Evolutionary conservation across 371 early-diverging fungal species (phyloP), one percentile per base, ranked within the genome.

Genomic region (Capillidium rhysosporum): DNA sequence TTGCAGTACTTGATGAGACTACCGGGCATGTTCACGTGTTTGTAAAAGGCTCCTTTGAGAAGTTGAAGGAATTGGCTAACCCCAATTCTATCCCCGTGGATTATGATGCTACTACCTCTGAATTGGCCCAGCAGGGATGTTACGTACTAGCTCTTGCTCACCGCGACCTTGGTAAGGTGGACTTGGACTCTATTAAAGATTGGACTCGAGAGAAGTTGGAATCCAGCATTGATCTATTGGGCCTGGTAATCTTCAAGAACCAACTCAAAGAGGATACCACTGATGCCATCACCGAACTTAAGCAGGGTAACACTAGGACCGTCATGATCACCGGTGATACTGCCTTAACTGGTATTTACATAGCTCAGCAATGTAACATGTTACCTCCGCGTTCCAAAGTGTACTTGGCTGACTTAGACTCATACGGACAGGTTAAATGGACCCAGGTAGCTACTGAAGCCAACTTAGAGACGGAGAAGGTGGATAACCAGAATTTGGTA

Each of bases 321-420:
- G 73, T 88, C 26, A 96, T 96, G 88, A 86, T 89, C 59, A 93
- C 96, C 12, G 96, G 96, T 41, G 96, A 96, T 61, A 83, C 85
- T 39, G 79, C 87, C 1, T 65, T 85, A 45, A 96, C 96, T 10
- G 92, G 89, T 34, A 70, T 89, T 14, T 83, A 79, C 57, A 82
- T 92, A 61, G 90, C 84, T n/a, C 80, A 75, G 41, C 71, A 80
- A 56, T 82, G 80, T 63, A 80, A 80, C 39, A 78, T 95, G 72
- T 66, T 80, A 20, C 62, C 63, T 12, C 39, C 66, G 0, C 58
- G 57, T 23, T 57, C 62, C 51, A 55, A 59, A 23, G 70, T 77
- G 4, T 49, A 74, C 18, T 60, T 77, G 38, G 76, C 73, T 55
- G 80, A 77, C 57, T 48, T 69, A 18, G 54, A 24, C 26, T 29